Evolutionary conservation across 75 land plant species (phyloP).

Genomic region (Pinus taeda): DNA sequence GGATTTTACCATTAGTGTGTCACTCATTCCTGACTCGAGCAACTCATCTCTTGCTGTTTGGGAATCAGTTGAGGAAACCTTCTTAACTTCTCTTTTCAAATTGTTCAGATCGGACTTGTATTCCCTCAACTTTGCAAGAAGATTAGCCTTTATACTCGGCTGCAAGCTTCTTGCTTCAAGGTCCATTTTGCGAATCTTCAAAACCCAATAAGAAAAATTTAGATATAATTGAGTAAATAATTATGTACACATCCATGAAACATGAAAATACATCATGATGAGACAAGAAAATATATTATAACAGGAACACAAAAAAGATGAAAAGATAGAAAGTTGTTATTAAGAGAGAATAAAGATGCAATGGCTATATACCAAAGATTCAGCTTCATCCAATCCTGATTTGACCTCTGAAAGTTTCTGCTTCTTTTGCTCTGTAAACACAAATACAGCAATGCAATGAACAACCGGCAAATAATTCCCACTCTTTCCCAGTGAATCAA

Average conservation of each 20-base stretch:
- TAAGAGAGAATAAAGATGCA: too few relatives aligned
- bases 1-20: conserved; percentile 36
- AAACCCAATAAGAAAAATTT: too few relatives aligned
- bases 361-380: conserved; percentile 42
- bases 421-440: conserved; percentile 68
- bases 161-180: conserved; percentile 80
- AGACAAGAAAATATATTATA: too few relatives aligned
- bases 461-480: too few relatives aligned
- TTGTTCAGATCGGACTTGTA: conserved; percentile 72
- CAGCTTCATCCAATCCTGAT: conserved; percentile 80
- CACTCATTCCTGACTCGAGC: conserved; percentile 67
- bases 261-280: too few relatives aligned
- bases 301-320: too few relatives aligned
- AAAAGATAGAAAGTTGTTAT: too few relatives aligned
- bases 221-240: too few relatives aligned
- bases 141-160: conserved; percentile 50
- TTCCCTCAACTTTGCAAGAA: conserved; percentile 77
- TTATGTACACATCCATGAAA: too few relatives aligned
- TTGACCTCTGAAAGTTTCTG: conserved; percentile 72
- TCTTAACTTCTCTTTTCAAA: conserved; percentile 60
- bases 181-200: conserved; percentile 82
- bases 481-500: too few relatives aligned
- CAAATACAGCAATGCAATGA: not conserved
- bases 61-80: conserved; percentile 32
- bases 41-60: conserved; percentile 60